Base-by-base conservation (phyloP, 2,329 filamentous ascomycete species). In the Xylaria sp. region DNA sequence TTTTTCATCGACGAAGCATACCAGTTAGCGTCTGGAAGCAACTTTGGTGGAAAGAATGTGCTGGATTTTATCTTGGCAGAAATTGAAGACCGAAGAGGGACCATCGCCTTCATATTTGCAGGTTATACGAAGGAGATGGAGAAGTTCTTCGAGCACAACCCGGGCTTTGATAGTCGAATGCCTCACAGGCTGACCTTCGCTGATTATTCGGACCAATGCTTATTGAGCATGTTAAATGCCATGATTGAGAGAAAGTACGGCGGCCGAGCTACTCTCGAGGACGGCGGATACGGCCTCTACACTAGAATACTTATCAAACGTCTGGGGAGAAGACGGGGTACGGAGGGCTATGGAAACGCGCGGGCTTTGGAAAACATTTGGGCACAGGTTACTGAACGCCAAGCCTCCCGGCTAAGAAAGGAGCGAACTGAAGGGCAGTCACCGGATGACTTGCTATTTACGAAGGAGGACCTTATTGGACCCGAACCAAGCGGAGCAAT, bases 1-100 rank as follows among this genome's bases (percentile, higher is more conserved):
- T 75, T 93, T 1, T 94, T 95, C 76, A 90, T 95, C 28, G 92
- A 96, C 69, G 92, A 95, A 77, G 91, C 92, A 0, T 94, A 95
- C 74, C 92, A 94, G 71, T 82, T 95, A 0, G 85, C 88, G 0
- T 88, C 87, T 0, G 86, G 86, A 0, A 87, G 88, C 65, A 65
- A 37, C 54, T 39, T 28, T 56, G 69, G 20, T 0, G 91, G 92
- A 0, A 82, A 80, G 0, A 84, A 85, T 0, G 91, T 94, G 0
- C 81, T 96, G 0, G 92, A 95, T 70, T 92, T 86, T 67, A 81
- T 95, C 0, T 85, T 95, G 0, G 85, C 91, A 0, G 91, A 94
- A 73, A 87, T 94, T 0, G 92, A 94, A 73, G 92, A 93, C 60
- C 82, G 89, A 0, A 86, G 84, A 0, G 91, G 91, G 0, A 91